Conservation (phyloP, 805 yeast species). For the Myxozyma neotropica region DNA sequence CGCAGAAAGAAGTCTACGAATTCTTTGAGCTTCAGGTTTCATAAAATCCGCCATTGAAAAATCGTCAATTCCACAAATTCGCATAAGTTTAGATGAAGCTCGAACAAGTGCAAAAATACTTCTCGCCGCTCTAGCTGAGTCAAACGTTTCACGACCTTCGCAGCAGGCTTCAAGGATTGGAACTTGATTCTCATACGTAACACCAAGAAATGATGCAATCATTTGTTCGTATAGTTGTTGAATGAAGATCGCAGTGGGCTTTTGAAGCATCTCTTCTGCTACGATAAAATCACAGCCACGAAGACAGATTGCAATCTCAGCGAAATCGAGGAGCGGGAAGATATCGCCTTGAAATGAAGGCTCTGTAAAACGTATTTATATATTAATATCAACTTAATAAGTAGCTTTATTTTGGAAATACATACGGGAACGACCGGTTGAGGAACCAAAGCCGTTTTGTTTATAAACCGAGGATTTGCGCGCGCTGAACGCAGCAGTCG, state of each 20-base stretch:
- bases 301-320: slow-evolving; percentile 61
- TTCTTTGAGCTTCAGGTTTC: slow-evolving; percentile 73
- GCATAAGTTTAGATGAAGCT: slow-evolving; percentile 31
- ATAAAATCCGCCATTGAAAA: slow-evolving; percentile 72
- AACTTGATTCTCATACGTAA: slow-evolving; percentile 45
- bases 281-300: slow-evolving; percentile 64
- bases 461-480: slow-evolving; percentile 31
- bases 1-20: slow-evolving; percentile 71
- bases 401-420: neutral
- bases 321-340: slow-evolving; percentile 63
- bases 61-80: slow-evolving; percentile 70
- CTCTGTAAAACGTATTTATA: no score
- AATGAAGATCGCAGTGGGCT: slow-evolving; percentile 61
- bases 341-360: slow-evolving; percentile 33
- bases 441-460: slow-evolving; percentile 21
- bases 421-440: slow-evolving; percentile 32
- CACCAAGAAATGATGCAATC: slow-evolving; percentile 61
- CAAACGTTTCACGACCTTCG: slow-evolving; percentile 39
- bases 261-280: slow-evolving; percentile 58
- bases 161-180: slow-evolving; percentile 41
- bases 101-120: slow-evolving; percentile 30
- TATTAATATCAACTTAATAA: neutral
- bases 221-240: slow-evolving; percentile 61
- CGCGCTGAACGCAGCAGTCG: slow-evolving; percentile 27
- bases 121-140: slow-evolving; percentile 31